Conservation (phyloP, 176 grass and related monocot species). For the Ensete ventricosum region DNA sequence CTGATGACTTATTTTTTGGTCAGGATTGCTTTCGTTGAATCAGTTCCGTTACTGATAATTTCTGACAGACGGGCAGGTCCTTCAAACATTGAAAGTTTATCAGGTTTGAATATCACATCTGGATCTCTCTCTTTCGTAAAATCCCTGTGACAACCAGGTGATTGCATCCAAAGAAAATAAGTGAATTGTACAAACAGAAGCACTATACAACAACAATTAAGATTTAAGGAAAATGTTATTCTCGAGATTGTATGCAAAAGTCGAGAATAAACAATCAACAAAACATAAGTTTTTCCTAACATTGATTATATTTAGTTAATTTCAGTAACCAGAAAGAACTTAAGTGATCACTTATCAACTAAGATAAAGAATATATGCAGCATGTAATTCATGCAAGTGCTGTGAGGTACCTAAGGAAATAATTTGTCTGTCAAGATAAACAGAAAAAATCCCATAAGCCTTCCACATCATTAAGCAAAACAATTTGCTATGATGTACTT, state of each 20-base stretch:
- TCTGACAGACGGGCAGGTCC: slow-evolving; percentile 25
- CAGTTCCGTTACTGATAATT: slow-evolving; percentile 30
- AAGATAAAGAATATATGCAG: not conserved
- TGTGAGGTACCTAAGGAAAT: not conserved
- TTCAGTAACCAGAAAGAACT: not conserved
- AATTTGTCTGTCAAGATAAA: not conserved
- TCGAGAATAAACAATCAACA: not conserved
- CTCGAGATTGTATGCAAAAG: not conserved
- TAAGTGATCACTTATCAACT: not conserved
- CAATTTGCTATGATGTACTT: too few species aligned
- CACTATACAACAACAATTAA: not conserved
- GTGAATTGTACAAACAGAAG: not conserved
- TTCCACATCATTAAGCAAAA: too few species aligned
- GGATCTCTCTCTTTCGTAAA: slow-evolving; percentile 26
- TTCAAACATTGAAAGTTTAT: slow-evolving; percentile 32
- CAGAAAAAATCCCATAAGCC: too few species aligned
- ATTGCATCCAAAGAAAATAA: not conserved
- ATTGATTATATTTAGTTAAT: not conserved
- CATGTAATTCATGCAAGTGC: not conserved
- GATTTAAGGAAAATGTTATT: not conserved
- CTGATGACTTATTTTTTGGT: slow-evolving; percentile 31
- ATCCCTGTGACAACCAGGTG: slow-evolving; percentile 5
- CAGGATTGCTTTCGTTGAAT: slow-evolving; percentile 23
- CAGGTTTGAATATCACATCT: slow-evolving; percentile 23
- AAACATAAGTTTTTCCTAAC: not conserved